These are phyloP conservation scores for Neurospora africana DNA, from an alignment of 495 filamentous ascomycete genomes.

Conservation along the genomic window DNA sequence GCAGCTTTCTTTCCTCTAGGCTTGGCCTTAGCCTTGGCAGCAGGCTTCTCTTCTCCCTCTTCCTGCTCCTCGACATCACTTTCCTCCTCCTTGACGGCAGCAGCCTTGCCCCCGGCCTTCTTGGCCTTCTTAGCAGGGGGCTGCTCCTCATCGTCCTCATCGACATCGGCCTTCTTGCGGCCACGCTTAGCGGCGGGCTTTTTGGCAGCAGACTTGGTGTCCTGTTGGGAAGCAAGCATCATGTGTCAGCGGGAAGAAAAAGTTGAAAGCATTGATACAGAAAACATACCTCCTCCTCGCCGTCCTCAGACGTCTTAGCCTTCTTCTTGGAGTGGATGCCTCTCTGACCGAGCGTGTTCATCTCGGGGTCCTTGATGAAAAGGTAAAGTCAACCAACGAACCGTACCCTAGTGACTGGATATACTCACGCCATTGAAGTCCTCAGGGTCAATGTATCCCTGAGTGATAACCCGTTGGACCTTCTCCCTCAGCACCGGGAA, in stretches of 20 bases:
- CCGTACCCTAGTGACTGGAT: background rate
- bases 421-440: constrained; percentile 68
- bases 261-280: background rate
- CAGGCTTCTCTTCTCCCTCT: constrained; percentile 9
- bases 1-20: constrained; percentile 12
- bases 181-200: constrained; percentile 26
- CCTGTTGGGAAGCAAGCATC: constrained; percentile 3
- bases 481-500: constrained; percentile 48
- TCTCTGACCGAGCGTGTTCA: constrained; percentile 53
- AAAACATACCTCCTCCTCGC: constrained; percentile 16
- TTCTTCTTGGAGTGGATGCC: constrained; percentile 44
- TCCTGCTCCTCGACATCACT: constrained; percentile 1
- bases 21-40: constrained; percentile 12
- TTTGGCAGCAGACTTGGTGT: constrained; percentile 20
- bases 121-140: constrained; percentile 15
- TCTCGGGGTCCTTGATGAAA: constrained; percentile 47
- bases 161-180: constrained; percentile 22
- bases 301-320: constrained; percentile 20
- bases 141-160: constrained; percentile 20
- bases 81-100: constrained; percentile 10
- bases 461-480: constrained; percentile 47
- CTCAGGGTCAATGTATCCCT: constrained; percentile 64
- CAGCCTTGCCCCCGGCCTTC: constrained; percentile 11
- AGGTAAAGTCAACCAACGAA: constrained; percentile 10
- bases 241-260: background rate